Base-by-base conservation (phyloP, 2,329 filamentous ascomycete species). In the Aspergillus caelatus region DNA sequence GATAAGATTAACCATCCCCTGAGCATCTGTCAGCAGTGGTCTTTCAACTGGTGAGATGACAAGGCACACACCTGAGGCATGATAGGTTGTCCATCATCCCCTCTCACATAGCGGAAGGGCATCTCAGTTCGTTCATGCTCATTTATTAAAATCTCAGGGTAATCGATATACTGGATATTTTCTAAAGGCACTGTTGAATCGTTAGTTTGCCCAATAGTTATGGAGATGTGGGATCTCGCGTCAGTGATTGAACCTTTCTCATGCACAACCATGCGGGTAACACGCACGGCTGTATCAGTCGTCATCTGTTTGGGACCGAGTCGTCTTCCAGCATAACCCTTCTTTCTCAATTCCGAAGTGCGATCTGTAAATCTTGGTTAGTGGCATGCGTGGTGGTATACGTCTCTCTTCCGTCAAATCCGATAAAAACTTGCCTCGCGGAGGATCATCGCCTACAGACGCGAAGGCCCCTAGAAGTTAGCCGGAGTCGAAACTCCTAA, bases 231-330 rank as follows among this genome's bases (percentile, higher is more conserved):
- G 21, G 54, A 26, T 16, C 10, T 45, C 32, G 34, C 39, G 14
- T 55, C 32, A 32, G 26, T 52, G 30, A 30, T 34, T 56, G 62
- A 58, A 96, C 94, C 86, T 81, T 91, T 91, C 68, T 94, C 88
- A 73, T 96, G 91, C 12, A 94, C 89, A 7, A 98, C 91, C 70
- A 96, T 90, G 68, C 95, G 88, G 36, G 95, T 98, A 52, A 97
- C 94, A 69, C 95, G 87, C 57, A 97, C 95, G 5, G 95, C 95
- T 23, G 95, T 99, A 77, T 99, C 95, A 5, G 95, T 99, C 3
- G 95, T 98, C 94, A 99, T 97, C 79, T 99, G 95, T 71, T 94
- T 90, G 9, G 94, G 92, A 0, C 95, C 95, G 34, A 99, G 84
- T 62, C 95, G 86, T 59, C 95, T 89, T 62, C 94, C 93, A 62